These are phyloP conservation scores for Fusarium incarnatum DNA, from an alignment of 2,329 filamentous ascomycete genomes.

Conservation along the genomic window DNA sequence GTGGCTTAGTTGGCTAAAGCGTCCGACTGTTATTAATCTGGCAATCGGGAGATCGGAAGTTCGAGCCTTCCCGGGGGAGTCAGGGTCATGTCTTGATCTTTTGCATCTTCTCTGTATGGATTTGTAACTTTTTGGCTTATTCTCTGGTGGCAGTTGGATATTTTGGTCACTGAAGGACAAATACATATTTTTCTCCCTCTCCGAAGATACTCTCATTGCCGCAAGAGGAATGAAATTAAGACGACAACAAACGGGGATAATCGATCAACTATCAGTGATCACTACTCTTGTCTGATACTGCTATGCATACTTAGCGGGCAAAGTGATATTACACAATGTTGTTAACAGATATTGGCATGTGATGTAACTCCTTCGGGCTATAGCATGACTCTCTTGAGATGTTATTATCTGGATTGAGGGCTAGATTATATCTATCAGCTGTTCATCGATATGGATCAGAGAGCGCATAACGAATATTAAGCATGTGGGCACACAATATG, in stretches of 20 bases:
- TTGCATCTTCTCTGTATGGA: neutral
- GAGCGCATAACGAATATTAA: neutral
- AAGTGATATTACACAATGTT: neutral
- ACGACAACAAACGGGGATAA: neutral
- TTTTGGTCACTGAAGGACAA: neutral
- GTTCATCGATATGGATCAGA: neutral
- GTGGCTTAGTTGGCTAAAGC: slow-evolving; percentile 45
- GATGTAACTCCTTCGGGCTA: neutral
- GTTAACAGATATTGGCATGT: neutral
- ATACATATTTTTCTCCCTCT: neutral
- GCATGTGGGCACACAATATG: neutral
- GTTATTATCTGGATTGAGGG: no score
- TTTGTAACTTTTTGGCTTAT: neutral
- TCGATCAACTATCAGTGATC: neutral
- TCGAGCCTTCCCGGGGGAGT: slow-evolving; percentile 47
- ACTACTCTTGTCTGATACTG: neutral
- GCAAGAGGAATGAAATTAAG: neutral
- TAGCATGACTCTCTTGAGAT: neutral
- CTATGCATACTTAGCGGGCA: neutral
- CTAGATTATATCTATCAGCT: no score
- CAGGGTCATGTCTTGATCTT: neutral
- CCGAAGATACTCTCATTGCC: neutral
- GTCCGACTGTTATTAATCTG: slow-evolving; percentile 38
- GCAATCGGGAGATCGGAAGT: slow-evolving; percentile 48
- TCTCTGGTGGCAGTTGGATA: neutral